These are phyloP conservation scores for Tetracentron sinense DNA, from an alignment of 164 flowering plant species.

Conservation along the genomic window DNA sequence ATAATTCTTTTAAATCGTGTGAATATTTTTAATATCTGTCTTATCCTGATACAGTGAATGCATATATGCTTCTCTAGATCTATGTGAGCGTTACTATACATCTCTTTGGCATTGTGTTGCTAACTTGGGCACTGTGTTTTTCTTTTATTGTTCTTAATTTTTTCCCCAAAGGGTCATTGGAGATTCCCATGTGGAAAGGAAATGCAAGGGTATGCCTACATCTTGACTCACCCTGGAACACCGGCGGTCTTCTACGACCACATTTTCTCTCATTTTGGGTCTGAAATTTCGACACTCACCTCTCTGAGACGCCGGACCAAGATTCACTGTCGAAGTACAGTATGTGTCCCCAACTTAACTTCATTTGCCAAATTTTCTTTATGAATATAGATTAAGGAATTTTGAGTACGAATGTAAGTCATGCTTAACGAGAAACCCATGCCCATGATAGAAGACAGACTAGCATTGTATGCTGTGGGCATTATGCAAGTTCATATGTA, in stretches of 20 bases:
- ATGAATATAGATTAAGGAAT: background rate
- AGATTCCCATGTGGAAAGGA: conserved; percentile 94
- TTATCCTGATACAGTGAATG: background rate
- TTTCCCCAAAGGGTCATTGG: conserved; percentile 85
- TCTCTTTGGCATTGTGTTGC: background rate
- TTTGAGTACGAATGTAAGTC: background rate
- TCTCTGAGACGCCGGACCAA: conserved; percentile 65
- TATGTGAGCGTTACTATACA: background rate
- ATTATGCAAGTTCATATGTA: background rate
- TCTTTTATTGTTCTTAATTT: background rate
- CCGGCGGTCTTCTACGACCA: conserved; percentile 93
- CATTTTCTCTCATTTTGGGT: conserved; percentile 55
- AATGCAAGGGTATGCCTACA: conserved; percentile 99
- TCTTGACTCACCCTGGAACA: conserved; percentile 96
- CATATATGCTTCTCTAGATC: background rate
- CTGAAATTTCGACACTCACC: conserved; percentile 61
- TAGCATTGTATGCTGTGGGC: background rate
- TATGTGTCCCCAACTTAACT: conserved; percentile 32
- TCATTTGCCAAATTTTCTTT: background rate
- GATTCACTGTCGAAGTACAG: conserved; percentile 81
- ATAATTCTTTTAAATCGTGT: too few species aligned
- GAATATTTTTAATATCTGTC: background rate
- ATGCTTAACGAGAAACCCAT: background rate
- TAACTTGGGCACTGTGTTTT: conserved; percentile 3
- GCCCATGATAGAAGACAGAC: background rate